These are phyloP conservation scores for Apiotrichum mycotoxinovorans DNA, from an alignment of 1,284 basidiomycete genomes.

Conservation along the genomic window DNA sequence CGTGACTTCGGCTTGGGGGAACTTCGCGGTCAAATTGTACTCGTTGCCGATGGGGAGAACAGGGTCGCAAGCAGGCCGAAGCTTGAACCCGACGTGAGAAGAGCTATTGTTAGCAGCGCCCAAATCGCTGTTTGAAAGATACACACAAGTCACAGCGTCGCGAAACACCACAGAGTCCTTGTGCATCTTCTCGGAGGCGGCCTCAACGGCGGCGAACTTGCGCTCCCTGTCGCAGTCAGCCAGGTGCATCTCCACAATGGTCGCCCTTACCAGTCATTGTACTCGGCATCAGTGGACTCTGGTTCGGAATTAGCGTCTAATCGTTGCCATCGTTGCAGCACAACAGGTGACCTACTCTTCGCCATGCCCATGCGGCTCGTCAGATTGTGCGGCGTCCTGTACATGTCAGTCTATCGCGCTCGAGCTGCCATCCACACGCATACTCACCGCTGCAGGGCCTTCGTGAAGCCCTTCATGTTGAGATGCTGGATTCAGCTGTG, in stretches of 20 bases:
- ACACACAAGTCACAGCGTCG: conserved; percentile 72
- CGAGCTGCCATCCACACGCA: neutral
- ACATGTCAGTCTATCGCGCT: too few relatives aligned
- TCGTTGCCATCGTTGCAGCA: neutral
- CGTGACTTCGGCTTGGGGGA: conserved; percentile 74
- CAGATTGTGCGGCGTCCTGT: conserved; percentile 77
- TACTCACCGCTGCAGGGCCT: conserved; percentile 69
- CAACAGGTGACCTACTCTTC: conserved; percentile 68
- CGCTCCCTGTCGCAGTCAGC: conserved; percentile 54
- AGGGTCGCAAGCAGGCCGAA: conserved; percentile 74
- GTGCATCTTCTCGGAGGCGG: conserved; percentile 78
- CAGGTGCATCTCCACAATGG: neutral
- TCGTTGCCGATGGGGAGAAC: conserved; percentile 80
- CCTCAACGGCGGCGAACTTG: conserved; percentile 73
- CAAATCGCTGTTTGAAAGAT: neutral
- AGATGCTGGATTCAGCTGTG: neutral
- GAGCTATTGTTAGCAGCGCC: conserved; percentile 53
- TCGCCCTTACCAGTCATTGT: conserved; percentile 52
- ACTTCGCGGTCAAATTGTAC: conserved; percentile 71
- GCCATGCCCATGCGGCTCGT: conserved; percentile 80
- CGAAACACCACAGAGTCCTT: conserved; percentile 88
- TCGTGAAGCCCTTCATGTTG: conserved; percentile 75
- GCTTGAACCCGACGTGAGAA: conserved; percentile 73
- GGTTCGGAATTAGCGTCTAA: neutral
- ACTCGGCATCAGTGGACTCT: conserved; percentile 85